Conservation (phyloP, 2,329 filamentous ascomycete species). For the Sporothrix dimorphospora region DNA sequence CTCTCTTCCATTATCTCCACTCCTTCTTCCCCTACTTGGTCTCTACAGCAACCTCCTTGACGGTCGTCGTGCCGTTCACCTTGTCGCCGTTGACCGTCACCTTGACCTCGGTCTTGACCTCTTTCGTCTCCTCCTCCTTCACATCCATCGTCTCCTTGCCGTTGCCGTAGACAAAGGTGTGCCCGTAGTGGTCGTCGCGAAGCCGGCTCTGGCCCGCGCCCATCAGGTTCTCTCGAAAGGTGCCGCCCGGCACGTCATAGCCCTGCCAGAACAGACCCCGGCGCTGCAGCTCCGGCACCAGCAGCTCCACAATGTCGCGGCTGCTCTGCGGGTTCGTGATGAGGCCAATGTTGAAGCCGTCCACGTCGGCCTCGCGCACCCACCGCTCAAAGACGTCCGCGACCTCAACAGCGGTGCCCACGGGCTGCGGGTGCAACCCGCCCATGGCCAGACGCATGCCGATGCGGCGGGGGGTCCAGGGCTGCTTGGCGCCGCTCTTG, state of each 20-base stretch:
- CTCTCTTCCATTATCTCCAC: neutral
- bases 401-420: constrained; percentile 68
- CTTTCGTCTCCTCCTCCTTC: neutral
- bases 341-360: constrained; percentile 66
- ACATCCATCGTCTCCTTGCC: constrained; percentile 18
- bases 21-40: neutral
- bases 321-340: constrained; percentile 58
- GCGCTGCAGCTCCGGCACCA: constrained; percentile 63
- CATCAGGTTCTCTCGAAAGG: constrained; percentile 50
- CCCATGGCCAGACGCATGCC: constrained; percentile 34
- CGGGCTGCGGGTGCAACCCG: constrained; percentile 42
- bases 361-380: constrained; percentile 69
- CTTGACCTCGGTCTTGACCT: neutral
- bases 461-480: constrained; percentile 30
- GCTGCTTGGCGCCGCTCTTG: constrained; percentile 1
- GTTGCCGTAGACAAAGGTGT: constrained; percentile 41
- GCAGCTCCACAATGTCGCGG: constrained; percentile 65
- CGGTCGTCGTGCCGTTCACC: neutral
- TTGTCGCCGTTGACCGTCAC: constrained; percentile 1
- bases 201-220: constrained; percentile 42
- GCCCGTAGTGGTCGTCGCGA: constrained; percentile 45
- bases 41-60: neutral
- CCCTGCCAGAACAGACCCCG: constrained; percentile 60
- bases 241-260: constrained; percentile 48
- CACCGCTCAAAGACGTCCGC: constrained; percentile 70